These are phyloP conservation scores for Eucommia ulmoides DNA, from an alignment of 257 asterid species.

Conservation along the genomic window DNA sequence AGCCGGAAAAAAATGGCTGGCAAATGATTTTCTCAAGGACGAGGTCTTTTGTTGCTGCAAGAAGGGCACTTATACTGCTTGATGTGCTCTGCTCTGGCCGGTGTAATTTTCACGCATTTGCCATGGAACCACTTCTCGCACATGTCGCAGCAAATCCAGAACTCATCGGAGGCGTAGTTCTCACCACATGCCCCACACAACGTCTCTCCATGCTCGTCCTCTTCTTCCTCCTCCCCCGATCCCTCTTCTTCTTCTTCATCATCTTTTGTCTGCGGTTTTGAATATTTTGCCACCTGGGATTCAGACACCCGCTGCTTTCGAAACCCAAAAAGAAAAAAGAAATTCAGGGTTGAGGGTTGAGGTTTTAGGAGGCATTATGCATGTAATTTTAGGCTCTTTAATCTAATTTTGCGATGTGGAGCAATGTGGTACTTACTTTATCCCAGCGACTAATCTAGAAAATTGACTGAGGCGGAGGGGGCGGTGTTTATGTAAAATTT, in stretches of 20 bases:
- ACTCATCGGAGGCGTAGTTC: constrained; percentile 49
- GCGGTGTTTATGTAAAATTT: not conserved
- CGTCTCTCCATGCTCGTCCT: constrained; percentile 60
- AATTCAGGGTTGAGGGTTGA: constrained; percentile 2
- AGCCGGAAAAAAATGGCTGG: too few species aligned
- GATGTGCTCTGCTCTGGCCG: constrained; percentile 63
- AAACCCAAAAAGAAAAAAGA: not conserved
- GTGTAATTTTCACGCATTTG: constrained; percentile 77
- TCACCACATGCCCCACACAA: constrained; percentile 60
- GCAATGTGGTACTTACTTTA: not conserved
- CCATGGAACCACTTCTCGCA: constrained; percentile 93
- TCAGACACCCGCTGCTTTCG: constrained; percentile 1
- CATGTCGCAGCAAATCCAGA: constrained; percentile 77
- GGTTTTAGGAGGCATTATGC: not conserved
- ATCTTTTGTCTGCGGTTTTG: constrained; percentile 33
- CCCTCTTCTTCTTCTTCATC: constrained; percentile 34
- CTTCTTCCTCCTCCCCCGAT: constrained; percentile 8
- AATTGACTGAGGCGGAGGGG: not conserved
- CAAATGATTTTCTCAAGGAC: constrained; percentile 15
- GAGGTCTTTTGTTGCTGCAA: constrained; percentile 63
- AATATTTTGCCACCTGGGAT: constrained; percentile 30
- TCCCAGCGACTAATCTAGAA: not conserved
- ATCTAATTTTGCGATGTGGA: not conserved
- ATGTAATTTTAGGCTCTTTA: not conserved
- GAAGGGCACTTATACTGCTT: too few species aligned